These are phyloP conservation scores for Mallotus repandus DNA, from an alignment of 441 rosid species.

Conservation along the genomic window DNA sequence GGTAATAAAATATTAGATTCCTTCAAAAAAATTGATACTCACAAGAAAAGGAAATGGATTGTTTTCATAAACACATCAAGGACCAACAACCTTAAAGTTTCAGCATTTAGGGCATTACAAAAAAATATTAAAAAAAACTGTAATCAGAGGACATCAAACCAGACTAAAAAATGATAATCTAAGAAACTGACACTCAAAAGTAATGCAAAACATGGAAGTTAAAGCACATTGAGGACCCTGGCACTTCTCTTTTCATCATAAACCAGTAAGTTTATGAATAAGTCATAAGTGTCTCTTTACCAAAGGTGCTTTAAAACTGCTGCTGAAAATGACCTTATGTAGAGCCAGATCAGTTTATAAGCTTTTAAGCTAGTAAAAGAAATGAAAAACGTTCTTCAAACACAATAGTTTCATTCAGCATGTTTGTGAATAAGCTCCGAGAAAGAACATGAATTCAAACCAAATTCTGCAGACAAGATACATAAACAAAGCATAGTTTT, in stretches of 20 bases:
- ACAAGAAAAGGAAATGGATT: neutral
- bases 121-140: too few species aligned
- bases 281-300: too few species aligned
- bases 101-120: too few species aligned
- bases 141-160: neutral
- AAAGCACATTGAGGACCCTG: too few species aligned
- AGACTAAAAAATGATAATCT: too few species aligned
- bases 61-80: neutral
- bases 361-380: neutral
- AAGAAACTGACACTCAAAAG: too few species aligned
- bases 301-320: neutral
- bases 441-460: too few species aligned
- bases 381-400: neutral
- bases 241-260: too few species aligned
- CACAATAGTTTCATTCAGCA: neutral
- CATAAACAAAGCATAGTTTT: neutral
- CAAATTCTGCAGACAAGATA: too few species aligned
- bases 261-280: too few species aligned
- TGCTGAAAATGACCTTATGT: neutral
- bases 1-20: neutral
- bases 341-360: neutral
- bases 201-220: too few species aligned
- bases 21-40: neutral
- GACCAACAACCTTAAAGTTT: neutral
- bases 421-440: neutral